phyloP scores from a whole-genome alignment of 1,139 yeast species.

The Kluyveromyces marxianus region DNA sequence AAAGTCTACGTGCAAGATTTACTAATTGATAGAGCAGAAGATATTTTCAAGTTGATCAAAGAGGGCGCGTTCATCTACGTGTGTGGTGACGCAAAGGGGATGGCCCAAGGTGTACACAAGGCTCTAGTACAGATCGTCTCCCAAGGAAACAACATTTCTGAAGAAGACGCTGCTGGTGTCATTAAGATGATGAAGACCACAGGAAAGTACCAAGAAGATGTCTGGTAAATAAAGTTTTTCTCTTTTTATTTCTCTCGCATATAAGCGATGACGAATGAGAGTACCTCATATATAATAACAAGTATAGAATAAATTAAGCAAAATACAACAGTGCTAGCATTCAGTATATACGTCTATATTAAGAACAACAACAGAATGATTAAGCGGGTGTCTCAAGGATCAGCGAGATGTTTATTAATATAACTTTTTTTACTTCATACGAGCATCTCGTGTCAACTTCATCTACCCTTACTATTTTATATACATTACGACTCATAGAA shows the following conservation, averaged over 20 bases:
- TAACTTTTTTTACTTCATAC: too few relatives aligned
- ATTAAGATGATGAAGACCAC: conserved; percentile 75
- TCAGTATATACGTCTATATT: too few relatives aligned
- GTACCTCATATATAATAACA: not conserved
- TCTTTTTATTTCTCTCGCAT: too few relatives aligned
- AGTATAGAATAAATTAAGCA: too few relatives aligned
- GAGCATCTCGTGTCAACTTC: too few relatives aligned
- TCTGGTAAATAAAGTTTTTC: conserved; percentile 50
- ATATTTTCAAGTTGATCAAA: conserved; percentile 53
- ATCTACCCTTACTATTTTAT: too few relatives aligned
- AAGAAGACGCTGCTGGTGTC: conserved; percentile 67
- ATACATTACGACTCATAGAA: too few relatives aligned
- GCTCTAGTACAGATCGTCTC: conserved; percentile 60
- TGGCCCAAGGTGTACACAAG: conserved; percentile 94
- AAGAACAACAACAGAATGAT: too few relatives aligned
- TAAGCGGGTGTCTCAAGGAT: too few relatives aligned
- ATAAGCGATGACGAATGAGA: too few relatives aligned
- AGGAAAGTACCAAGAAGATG: conserved; percentile 94
- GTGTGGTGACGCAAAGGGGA: conserved; percentile 93
- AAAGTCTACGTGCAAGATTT: conserved; percentile 89
- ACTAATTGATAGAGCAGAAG: conserved; percentile 46
- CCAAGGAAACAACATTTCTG: conserved; percentile 42
- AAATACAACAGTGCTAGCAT: too few relatives aligned
- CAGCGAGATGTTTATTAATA: too few relatives aligned
- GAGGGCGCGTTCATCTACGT: conserved; percentile 86